Percentiles rank a stretch among this genome's conserved stretches.
Evolutionary conservation across 495 filamentous ascomycete species (phyloP).

Genomic region (Oleoguttula mirabilis): DNA sequence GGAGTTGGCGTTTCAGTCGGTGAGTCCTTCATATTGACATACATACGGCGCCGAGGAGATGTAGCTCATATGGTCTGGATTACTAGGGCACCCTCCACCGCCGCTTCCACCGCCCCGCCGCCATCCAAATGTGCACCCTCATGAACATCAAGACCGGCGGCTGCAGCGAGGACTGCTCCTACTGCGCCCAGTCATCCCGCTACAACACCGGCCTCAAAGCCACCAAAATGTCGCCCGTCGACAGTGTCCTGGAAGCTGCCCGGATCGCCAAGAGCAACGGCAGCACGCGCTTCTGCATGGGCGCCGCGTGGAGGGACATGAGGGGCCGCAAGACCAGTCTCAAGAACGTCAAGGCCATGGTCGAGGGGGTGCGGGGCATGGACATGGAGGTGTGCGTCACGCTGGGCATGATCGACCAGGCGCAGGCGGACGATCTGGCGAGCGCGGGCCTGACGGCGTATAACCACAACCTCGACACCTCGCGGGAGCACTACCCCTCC

Average conservation of each 20-base stretch:
- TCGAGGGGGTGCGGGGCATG: slow-evolving; percentile 61
- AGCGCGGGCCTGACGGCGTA: slow-evolving; percentile 77
- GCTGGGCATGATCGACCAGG: slow-evolving; percentile 71
- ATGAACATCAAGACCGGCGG: slow-evolving; percentile 95
- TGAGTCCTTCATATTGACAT: slow-evolving; percentile 31
- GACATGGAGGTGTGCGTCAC: slow-evolving; percentile 83
- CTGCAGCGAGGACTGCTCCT: slow-evolving; percentile 77
- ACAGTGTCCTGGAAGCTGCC: slow-evolving; percentile 64
- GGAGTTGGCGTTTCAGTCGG: slow-evolving; percentile 61
- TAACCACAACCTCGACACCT: slow-evolving; percentile 83
- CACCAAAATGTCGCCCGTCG: slow-evolving; percentile 61
- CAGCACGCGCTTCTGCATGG: slow-evolving; percentile 83
- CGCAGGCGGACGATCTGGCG: slow-evolving; percentile 65
- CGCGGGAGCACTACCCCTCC: slow-evolving; percentile 69
- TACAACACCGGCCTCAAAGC: slow-evolving; percentile 68
- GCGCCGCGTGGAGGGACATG: slow-evolving; percentile 85
- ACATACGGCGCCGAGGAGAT: not conserved
- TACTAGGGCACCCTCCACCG: slow-evolving; percentile 62
- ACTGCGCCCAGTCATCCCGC: slow-evolving; percentile 75
- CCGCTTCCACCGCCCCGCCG: slow-evolving; percentile 64
- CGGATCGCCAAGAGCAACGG: slow-evolving; percentile 65
- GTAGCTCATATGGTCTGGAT: not conserved
- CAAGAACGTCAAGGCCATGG: slow-evolving; percentile 69
- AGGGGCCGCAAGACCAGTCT: slow-evolving; percentile 68
- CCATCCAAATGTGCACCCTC: slow-evolving; percentile 78